These are phyloP conservation scores for Rhodotorula sphaerocarpa DNA, from an alignment of 768 basidiomycete species.

Conservation along the genomic window DNA sequence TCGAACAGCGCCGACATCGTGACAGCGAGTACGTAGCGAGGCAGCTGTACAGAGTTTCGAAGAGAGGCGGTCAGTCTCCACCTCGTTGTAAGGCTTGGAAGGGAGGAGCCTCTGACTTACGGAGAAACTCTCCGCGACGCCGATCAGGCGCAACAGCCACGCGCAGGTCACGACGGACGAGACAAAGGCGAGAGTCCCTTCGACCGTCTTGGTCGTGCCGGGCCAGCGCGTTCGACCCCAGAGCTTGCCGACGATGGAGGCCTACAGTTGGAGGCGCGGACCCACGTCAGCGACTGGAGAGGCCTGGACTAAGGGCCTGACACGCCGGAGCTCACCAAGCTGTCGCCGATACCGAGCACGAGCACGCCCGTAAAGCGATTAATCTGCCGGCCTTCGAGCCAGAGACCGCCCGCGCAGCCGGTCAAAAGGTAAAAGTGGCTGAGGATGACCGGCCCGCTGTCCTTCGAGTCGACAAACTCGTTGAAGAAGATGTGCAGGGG, in stretches of 20 bases:
- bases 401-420: constrained; percentile 85
- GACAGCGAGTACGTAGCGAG: constrained; percentile 59
- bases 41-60: constrained; percentile 48
- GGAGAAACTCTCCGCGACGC: constrained; percentile 65
- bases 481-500: constrained; percentile 90
- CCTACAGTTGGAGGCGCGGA: constrained; percentile 48
- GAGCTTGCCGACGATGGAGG: constrained; percentile 83
- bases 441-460: constrained; percentile 87
- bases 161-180: constrained; percentile 61
- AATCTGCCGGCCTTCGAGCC: constrained; percentile 80
- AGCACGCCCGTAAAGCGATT: constrained; percentile 76
- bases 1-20: constrained; percentile 68
- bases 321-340: constrained; percentile 52
- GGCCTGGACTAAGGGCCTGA: background rate
- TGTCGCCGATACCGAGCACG: constrained; percentile 85
- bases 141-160: constrained; percentile 61
- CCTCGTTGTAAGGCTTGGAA: too few relatives aligned
- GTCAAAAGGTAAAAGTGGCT: constrained; percentile 96
- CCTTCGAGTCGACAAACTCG: constrained; percentile 92
- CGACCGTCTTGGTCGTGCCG: constrained; percentile 75
- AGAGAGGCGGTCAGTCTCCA: too few relatives aligned
- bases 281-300: background rate
- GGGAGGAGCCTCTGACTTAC: constrained; percentile 48
- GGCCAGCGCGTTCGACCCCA: constrained; percentile 78
- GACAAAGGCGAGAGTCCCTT: constrained; percentile 78